Percentiles rank a stretch among this genome's conserved stretches.
These are phyloP conservation scores for Zhuliangozyma parablackwelliae DNA, from an alignment of 1,139 yeast species.

Conservation along the genomic window DNA sequence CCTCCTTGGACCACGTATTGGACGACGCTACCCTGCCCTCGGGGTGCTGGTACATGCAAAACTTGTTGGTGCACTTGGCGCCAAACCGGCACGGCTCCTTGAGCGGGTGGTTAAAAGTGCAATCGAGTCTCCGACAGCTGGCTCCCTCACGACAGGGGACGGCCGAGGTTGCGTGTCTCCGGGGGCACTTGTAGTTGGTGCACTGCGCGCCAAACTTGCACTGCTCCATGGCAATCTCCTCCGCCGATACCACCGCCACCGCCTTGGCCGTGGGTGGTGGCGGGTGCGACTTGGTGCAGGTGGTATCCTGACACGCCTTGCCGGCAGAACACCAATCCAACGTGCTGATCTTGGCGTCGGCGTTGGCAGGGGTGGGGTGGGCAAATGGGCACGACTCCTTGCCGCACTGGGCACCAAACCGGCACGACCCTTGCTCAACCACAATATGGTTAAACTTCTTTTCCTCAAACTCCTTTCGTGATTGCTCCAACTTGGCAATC, in stretches of 20 bases:
- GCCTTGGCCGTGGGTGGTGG: conserved; percentile 46
- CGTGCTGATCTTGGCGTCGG: conserved; percentile 61
- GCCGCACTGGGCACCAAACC: conserved; percentile 69
- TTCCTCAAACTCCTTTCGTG: conserved; percentile 47
- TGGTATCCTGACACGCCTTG: conserved; percentile 54
- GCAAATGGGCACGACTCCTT: conserved; percentile 82
- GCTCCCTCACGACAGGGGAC: conserved; percentile 80
- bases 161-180: conserved; percentile 74
- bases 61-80: conserved; percentile 60
- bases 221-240: conserved; percentile 62
- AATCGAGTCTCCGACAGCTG: conserved; percentile 71
- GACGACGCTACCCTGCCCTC: conserved; percentile 52
- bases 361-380: conserved; percentile 86
- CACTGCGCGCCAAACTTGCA: conserved; percentile 77
- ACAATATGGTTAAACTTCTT: conserved; percentile 24
- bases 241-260: conserved; percentile 23
- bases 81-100: conserved; percentile 80
- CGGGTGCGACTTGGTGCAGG: conserved; percentile 76
- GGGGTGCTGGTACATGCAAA: conserved; percentile 76
- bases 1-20: conserved; percentile 41
- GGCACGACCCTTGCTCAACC: conserved; percentile 45
- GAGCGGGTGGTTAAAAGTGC: conserved; percentile 78
- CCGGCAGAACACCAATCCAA: conserved; percentile 78
- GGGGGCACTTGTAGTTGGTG: conserved; percentile 73
- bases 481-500: conserved; percentile 60